These are phyloP conservation scores for Pythium utonaiense DNA, from an alignment of 352 stramenopile species.

Conservation along the genomic window DNA sequence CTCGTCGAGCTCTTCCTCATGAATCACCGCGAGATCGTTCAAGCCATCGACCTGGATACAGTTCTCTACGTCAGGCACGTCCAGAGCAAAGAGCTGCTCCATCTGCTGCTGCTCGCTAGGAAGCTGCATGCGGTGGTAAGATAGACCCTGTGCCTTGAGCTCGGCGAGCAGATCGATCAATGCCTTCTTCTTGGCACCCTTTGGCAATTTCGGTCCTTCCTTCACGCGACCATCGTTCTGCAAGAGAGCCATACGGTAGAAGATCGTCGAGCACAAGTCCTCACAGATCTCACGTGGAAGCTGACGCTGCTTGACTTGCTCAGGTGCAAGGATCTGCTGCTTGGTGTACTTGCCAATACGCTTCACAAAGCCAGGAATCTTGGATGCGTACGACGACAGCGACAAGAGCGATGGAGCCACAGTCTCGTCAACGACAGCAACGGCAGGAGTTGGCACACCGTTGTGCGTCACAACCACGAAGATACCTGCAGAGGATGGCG, in stretches of 20 bases:
- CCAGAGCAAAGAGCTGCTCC: conserved; percentile 77
- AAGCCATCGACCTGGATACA: conserved; percentile 73
- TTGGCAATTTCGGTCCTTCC: conserved; percentile 80
- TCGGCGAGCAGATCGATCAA: conserved; percentile 94
- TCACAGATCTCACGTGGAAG: conserved; percentile 72
- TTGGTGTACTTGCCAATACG: conserved; percentile 73
- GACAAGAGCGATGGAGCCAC: conserved; percentile 10
- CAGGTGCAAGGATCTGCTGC: conserved; percentile 60
- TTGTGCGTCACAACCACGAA: conserved; percentile 20
- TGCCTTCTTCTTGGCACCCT: conserved; percentile 97
- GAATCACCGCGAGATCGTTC: conserved; percentile 34
- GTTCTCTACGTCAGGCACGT: conserved; percentile 80
- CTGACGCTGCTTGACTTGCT: conserved; percentile 62
- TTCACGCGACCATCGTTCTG: conserved; percentile 54
- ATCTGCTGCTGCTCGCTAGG: conserved; percentile 75
- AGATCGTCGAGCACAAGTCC: conserved; percentile 92
- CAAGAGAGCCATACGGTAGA: conserved; percentile 91
- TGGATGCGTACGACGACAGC: conserved; percentile 41
- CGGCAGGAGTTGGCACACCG: background rate
- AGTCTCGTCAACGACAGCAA: background rate
- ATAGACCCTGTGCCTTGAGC: conserved; percentile 83
- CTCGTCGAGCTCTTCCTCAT: conserved; percentile 24
- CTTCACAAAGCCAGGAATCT: conserved; percentile 57
- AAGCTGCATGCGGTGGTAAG: conserved; percentile 71
- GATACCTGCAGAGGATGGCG: conserved; percentile 11